Conservation (phyloP, 2,329 filamentous ascomycete genomes). For the Verticillium longisporum region DNA sequence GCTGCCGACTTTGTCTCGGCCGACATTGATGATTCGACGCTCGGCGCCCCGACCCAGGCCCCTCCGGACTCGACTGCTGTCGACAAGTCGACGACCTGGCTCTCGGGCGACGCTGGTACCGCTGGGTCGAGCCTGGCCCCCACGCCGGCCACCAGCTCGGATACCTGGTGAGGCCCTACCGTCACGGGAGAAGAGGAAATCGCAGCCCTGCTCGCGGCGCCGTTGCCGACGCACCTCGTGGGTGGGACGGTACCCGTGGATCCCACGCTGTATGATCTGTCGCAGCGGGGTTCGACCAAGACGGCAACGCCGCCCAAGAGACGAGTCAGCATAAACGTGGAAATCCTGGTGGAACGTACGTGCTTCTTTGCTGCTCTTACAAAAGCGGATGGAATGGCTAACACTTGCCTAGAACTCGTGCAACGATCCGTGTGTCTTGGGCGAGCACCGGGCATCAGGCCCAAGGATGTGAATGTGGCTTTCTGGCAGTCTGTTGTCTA, state of each 20-base stretch:
- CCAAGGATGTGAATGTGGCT: constrained; percentile 22
- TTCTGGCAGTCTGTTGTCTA: constrained; percentile 9
- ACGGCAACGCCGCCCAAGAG: constrained; percentile 16
- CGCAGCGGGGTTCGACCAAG: neutral
- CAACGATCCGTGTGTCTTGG: constrained; percentile 29
- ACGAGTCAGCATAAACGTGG: constrained; percentile 26
- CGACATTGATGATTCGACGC: constrained; percentile 41
- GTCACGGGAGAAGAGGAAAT: neutral
- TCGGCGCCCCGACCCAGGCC: constrained; percentile 15
- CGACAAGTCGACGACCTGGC: neutral
- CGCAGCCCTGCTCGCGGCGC: neutral
- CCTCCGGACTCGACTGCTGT: neutral
- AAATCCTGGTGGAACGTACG: constrained; percentile 21
- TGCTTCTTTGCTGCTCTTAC: neutral
- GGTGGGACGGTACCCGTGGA: neutral
- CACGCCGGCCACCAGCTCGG: neutral
- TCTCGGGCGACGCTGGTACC: neutral
- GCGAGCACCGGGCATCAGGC: constrained; percentile 28
- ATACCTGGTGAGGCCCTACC: neutral
- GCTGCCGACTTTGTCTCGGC: constrained; percentile 53
- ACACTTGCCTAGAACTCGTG: constrained; percentile 22
- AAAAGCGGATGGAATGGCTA: neutral
- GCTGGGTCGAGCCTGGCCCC: neutral
- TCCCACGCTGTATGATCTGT: neutral
- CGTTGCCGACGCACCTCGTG: neutral